phyloP scores from a whole-genome alignment of 495 filamentous ascomycete species.

The Tuber magnatum region DNA sequence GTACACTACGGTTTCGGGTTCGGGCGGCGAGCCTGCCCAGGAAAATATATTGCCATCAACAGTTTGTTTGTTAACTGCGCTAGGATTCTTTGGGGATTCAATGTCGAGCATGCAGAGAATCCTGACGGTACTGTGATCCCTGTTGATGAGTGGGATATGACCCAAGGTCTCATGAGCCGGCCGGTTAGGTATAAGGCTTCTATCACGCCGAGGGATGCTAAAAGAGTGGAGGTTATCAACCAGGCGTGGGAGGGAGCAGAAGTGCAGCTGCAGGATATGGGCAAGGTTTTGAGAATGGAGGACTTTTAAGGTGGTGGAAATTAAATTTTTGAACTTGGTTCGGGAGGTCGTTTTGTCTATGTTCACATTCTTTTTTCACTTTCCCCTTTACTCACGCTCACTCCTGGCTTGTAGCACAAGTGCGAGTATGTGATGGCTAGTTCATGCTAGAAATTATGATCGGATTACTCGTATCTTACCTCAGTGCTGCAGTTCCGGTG shows the following conservation, averaged over 20 bases:
- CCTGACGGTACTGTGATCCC: neutral
- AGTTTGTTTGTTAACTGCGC: conserved; percentile 11
- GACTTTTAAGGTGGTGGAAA: neutral
- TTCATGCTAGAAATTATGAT: neutral
- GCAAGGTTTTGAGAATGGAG: conserved; percentile 2
- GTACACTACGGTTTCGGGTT: neutral
- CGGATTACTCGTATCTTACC: neutral
- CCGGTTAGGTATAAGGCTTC: conserved; percentile 1
- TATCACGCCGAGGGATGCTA: neutral
- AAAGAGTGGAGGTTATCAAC: neutral
- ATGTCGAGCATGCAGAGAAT: neutral
- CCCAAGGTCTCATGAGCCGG: conserved; percentile 3
- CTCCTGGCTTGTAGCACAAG: neutral
- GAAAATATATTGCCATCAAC: neutral
- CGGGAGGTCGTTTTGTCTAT: neutral
- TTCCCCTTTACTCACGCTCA: neutral
- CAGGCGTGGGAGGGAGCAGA: neutral
- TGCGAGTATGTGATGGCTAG: neutral
- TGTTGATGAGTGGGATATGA: conserved; percentile 1
- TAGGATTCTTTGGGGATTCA: conserved; percentile 10
- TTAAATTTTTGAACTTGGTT: neutral
- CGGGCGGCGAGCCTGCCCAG: neutral
- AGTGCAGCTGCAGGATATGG: neutral
- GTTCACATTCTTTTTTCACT: neutral
- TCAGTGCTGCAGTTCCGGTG: neutral